Evolutionary conservation across 202 grass and related monocot genomes (phyloP).

Genomic region (Bolboschoenoplectus hybrid): DNA sequence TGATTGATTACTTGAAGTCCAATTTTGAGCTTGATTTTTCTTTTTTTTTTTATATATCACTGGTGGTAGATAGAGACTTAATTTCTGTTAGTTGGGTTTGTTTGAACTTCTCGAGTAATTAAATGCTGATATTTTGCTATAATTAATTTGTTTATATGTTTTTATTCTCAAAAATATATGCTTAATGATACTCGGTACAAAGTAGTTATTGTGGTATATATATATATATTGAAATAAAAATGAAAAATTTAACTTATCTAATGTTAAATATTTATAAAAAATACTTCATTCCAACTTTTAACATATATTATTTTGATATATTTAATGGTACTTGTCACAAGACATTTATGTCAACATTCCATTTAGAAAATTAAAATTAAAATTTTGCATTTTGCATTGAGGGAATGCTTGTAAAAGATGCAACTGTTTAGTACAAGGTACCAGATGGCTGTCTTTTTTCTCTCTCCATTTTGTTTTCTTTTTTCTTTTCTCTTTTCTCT

Average conservation of each 20-base stretch:
- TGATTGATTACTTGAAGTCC: too few species aligned
- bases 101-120: background rate
- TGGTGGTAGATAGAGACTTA: background rate
- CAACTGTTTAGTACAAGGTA: slow-evolving; percentile 31
- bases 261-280: too few species aligned
- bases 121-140: background rate
- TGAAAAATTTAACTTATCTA: too few species aligned
- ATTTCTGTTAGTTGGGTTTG: background rate
- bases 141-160: background rate
- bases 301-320: too few species aligned
- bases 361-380: too few species aligned
- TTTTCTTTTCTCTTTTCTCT: background rate
- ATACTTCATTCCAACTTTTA: too few species aligned
- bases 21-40: too few species aligned
- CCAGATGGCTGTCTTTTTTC: slow-evolving; percentile 22
- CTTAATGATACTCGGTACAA: too few species aligned
- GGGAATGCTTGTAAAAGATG: slow-evolving; percentile 25
- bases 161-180: too few species aligned
- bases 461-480: background rate
- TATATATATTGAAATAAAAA: too few species aligned
- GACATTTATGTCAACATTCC: background rate
- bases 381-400: background rate
- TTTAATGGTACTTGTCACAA: background rate
- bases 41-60: background rate
- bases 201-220: too few species aligned